Evolutionary conservation across 352 stramenopile genomes (phyloP).

Genomic region (Pythium vanterpoolii): DNA sequence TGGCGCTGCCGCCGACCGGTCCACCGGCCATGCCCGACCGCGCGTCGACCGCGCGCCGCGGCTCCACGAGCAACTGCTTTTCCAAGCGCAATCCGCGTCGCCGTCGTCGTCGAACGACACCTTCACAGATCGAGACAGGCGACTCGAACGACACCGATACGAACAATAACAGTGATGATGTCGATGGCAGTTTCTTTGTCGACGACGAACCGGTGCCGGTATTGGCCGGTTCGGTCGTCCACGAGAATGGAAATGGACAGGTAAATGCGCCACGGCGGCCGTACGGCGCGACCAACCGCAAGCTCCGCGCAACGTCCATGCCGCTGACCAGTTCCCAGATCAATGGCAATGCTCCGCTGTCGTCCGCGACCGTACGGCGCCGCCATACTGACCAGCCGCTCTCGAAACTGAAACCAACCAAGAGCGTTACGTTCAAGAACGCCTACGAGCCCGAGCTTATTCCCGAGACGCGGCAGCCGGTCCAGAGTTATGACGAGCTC

Average conservation of each 20-base stretch:
- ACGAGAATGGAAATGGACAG: background rate
- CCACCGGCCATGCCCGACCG: background rate
- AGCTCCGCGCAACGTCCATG: conserved; percentile 5
- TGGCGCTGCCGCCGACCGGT: background rate
- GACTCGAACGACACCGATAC: background rate
- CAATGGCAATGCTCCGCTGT: no score
- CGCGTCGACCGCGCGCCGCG: background rate
- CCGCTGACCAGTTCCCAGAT: background rate
- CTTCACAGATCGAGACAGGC: background rate
- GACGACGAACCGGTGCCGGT: conserved; percentile 7
- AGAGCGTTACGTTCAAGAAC: conserved; percentile 22
- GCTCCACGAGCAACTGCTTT: conserved; percentile 14
- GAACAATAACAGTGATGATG: background rate
- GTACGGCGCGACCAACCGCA: conserved; percentile 10
- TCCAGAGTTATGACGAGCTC: conserved; percentile 25
- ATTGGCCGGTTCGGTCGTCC: background rate
- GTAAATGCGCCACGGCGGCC: no score
- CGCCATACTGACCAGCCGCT: conserved; percentile 2
- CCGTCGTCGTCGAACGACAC: conserved; percentile 7
- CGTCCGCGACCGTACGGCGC: background rate
- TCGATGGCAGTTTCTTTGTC: conserved; percentile 3
- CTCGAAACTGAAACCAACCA: background rate
- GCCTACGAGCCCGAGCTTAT: conserved; percentile 20
- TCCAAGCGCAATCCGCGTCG: conserved; percentile 6
- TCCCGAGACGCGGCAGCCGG: conserved; percentile 4